Conservation (phyloP, 164 flowering plant species). For the Cinnamomum chago region DNA sequence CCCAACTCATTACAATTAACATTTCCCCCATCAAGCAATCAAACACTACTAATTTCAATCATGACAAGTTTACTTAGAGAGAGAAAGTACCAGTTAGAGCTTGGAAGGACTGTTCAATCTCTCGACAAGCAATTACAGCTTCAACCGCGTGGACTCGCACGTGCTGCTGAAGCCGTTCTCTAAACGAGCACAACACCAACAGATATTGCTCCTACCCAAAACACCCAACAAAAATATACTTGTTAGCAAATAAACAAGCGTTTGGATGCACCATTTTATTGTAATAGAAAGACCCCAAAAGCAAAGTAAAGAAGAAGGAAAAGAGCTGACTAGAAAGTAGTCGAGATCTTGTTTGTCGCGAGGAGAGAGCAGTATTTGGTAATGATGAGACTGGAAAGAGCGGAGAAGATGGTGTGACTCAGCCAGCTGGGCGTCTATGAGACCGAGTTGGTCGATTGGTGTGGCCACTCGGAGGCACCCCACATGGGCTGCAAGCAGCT, state of each 20-base stretch:
- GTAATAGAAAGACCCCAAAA: not conserved
- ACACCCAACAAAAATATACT: not conserved
- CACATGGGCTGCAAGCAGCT: conserved; percentile 78
- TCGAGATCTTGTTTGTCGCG: conserved; percentile 83
- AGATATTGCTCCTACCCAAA: conserved; percentile 63
- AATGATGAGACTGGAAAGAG: conserved; percentile 53
- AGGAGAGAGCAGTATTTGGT: conserved; percentile 43
- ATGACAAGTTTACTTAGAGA: not conserved
- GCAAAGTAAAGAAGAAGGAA: not conserved
- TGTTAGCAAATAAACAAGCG: not conserved
- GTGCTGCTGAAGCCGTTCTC: conserved; percentile 89
- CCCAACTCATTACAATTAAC: not conserved
- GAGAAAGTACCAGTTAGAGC: conserved; percentile 65
- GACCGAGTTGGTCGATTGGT: conserved; percentile 79
- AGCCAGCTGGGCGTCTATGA: conserved; percentile 78
- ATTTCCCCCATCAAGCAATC: not conserved
- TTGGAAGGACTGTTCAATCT: conserved; percentile 75
- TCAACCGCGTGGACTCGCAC: conserved; percentile 92
- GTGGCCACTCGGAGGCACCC: conserved; percentile 89
- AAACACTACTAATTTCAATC: too few relatives aligned
- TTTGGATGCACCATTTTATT: not conserved
- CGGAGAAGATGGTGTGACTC: conserved; percentile 69
- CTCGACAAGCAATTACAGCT: conserved; percentile 90
- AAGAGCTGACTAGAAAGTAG: conserved; percentile 57
- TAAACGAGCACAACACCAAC: conserved; percentile 71